Evolutionary conservation across 75 land plant genomes (phyloP).

Genomic region (Pseudotsuga menziesii): DNA sequence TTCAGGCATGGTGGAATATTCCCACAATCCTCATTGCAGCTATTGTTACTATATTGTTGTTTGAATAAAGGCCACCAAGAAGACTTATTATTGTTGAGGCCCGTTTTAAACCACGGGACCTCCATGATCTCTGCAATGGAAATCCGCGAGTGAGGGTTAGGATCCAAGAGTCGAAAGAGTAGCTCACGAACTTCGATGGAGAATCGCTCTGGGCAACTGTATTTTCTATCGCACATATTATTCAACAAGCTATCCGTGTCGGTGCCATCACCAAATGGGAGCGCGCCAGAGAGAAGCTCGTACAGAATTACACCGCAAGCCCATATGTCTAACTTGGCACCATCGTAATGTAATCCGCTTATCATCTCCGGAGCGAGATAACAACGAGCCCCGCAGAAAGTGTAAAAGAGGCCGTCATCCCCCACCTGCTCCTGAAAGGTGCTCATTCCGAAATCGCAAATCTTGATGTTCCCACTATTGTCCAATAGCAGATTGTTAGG

Average conservation of each 20-base stretch:
- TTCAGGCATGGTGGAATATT: slow-evolving; percentile 9
- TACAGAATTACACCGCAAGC: background rate
- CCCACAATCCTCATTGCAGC: background rate
- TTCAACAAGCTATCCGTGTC: too few relatives aligned
- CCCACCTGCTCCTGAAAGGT: background rate
- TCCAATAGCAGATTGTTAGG: background rate
- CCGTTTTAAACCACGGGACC: too few relatives aligned
- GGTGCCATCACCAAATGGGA: too few relatives aligned
- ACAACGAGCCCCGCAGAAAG: background rate
- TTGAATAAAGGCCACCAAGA: too few relatives aligned
- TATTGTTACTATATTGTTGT: background rate
- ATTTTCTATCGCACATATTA: too few relatives aligned
- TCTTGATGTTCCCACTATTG: background rate
- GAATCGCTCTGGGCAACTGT: too few relatives aligned
- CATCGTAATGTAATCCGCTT: background rate
- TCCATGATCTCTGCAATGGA: too few relatives aligned
- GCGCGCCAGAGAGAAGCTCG: background rate
- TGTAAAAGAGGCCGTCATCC: background rate
- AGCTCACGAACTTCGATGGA: too few relatives aligned
- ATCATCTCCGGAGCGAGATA: background rate
- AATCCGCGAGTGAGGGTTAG: too few relatives aligned
- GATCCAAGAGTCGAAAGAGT: too few relatives aligned
- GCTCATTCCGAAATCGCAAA: background rate
- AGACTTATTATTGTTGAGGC: too few relatives aligned
- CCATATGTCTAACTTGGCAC: background rate